Evolutionary conservation across 1,284 basidiomycete species (phyloP).

Genomic region (Moesziomyces globuligerus): DNA sequence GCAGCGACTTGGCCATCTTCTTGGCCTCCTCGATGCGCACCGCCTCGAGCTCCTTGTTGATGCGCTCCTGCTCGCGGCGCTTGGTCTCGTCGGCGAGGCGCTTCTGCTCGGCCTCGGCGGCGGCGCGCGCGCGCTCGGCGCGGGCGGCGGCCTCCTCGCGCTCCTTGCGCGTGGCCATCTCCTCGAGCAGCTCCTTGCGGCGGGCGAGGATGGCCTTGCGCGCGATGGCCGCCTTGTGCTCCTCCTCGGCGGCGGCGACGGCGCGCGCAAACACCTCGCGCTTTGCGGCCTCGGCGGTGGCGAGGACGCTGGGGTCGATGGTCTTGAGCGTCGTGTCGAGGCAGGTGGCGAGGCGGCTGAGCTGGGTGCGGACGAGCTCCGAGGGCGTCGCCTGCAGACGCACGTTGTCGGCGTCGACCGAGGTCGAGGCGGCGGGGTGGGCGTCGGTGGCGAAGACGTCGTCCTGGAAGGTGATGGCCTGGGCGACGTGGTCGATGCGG

Average conservation of each 20-base stretch:
- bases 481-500: slow-evolving; percentile 87
- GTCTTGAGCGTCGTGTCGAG: slow-evolving; percentile 63
- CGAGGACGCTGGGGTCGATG: slow-evolving; percentile 55
- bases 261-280: slow-evolving; percentile 58
- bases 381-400: slow-evolving; percentile 62
- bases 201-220: slow-evolving; percentile 77
- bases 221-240: slow-evolving; percentile 63
- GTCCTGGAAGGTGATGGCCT: slow-evolving; percentile 86
- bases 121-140: slow-evolving; percentile 74
- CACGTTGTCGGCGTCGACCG: slow-evolving; percentile 58
- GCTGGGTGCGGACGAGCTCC: slow-evolving; percentile 66
- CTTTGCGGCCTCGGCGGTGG: slow-evolving; percentile 55
- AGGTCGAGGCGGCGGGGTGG: slow-evolving; percentile 57
- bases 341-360: slow-evolving; percentile 61
- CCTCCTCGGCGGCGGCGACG: slow-evolving; percentile 58
- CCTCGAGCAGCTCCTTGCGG: slow-evolving; percentile 85
- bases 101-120: slow-evolving; percentile 77
- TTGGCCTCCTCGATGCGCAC: slow-evolving; percentile 86
- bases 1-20: slow-evolving; percentile 86
- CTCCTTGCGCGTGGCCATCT: slow-evolving; percentile 85
- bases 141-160: slow-evolving; percentile 86
- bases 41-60: slow-evolving; percentile 82
- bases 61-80: slow-evolving; percentile 80
- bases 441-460: slow-evolving; percentile 69
- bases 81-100: slow-evolving; percentile 76